Evolutionary conservation across 352 stramenopile genomes (phyloP), one percentile per base, ranked within the genome.

Genomic region (Aphanomyces cochlioides): DNA sequence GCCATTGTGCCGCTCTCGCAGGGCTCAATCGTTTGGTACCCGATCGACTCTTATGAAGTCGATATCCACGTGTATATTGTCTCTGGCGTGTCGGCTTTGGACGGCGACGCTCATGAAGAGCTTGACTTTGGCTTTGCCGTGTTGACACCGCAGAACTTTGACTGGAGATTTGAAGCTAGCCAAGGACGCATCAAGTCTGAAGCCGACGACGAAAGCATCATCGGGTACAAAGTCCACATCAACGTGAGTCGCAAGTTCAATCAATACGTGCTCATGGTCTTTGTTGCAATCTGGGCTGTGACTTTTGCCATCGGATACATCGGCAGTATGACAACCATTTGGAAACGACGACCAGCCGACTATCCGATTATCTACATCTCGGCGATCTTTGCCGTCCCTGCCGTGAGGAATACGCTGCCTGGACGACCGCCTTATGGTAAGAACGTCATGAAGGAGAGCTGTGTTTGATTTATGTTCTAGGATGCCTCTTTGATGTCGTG

Each of bases 61-160:
- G 43, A 50, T 50, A n/a, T 50, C 43, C 10, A 50, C 43, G 17
- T 50, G 43, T 50, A 50, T 50, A 93, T 4, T 73, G 87, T 12
- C 84, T 91, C 41, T 82, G 28, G 28, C 28, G 28, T 28, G 28
- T 28, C 28, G 28, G 0, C 28, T 28, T 28, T 28, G 28, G 28
- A 28, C 28, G 28, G 28, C 28, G 28, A 28, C 28, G 28, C 28
- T 28, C 1, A 28, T 28, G 28, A 28, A 28, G 28, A 28, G 28
- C 28, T 28, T 28, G 28, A 89, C 41, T 77, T 91, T 37, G 89
- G 88, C 77, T 81, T 92, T 50, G 89, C 43, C 17, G 43, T 50
- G 43, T n/a, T 50, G 10, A n/a, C 43, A 12, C 43, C 43, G 10
- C 1, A n/a, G 10, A 50, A n/a, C 43, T 50, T 50, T 50, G 43